A percentile compares a stretch with the other conserved stretches of the same genome.
phyloP scores from a whole-genome alignment of 1,284 basidiomycete species.

The Cutaneotrichosporon sp. region DNA sequence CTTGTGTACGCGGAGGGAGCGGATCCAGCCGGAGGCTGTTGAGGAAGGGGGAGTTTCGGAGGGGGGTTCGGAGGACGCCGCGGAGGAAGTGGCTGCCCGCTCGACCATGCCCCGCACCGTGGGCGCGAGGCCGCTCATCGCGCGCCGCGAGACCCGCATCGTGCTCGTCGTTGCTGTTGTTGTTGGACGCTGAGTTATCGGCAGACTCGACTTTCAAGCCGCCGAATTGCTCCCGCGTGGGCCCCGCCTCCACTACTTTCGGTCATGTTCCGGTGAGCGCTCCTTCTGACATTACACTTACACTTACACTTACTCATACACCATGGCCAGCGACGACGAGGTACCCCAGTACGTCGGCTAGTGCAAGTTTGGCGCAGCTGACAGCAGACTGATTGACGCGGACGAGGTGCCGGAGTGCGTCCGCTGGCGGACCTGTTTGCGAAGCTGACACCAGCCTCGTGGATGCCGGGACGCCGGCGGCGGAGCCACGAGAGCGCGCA shows the following conservation, averaged over 20 bases:
- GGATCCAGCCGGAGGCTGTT: constrained; percentile 71
- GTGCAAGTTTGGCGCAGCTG: neutral
- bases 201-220: neutral
- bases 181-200: too few relatives aligned
- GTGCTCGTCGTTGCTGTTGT: neutral
- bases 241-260: constrained; percentile 4
- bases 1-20: constrained; percentile 80
- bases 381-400: constrained; percentile 14
- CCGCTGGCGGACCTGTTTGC: too few relatives aligned
- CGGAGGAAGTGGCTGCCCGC: neutral
- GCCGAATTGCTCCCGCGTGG: constrained; percentile 14
- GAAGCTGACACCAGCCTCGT: constrained; percentile 6
- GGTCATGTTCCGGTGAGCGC: neutral
- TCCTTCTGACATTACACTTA: neutral
- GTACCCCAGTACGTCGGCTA: constrained; percentile 16
- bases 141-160: constrained; percentile 5
- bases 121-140: constrained; percentile 7
- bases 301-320: neutral
- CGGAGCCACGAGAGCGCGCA: neutral
- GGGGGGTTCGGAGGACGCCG: neutral
- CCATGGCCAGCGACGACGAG: constrained; percentile 21
- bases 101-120: constrained; percentile 12
- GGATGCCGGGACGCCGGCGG: constrained; percentile 1
- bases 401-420: constrained; percentile 3
- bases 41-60: neutral